Conservation (phyloP, 179 eudicot species). For the Patellifolia procumbens region DNA sequence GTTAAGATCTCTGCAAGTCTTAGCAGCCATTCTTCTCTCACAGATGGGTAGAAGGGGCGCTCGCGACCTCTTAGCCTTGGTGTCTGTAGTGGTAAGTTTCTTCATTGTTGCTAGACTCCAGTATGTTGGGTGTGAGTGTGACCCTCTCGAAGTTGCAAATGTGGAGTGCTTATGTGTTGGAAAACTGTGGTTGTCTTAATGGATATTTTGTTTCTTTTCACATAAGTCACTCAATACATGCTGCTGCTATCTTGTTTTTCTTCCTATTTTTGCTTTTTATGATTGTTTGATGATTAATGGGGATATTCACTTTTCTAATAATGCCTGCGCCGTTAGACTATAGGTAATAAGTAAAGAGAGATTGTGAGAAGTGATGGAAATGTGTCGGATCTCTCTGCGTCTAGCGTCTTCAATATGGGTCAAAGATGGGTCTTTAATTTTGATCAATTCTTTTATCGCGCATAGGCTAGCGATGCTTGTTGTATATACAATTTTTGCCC, state of each 20-base stretch:
- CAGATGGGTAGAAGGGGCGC: slow-evolving; percentile 87
- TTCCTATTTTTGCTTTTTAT: neutral
- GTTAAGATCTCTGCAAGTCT: slow-evolving; percentile 82
- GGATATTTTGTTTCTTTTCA: neutral
- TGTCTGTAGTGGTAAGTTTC: slow-evolving; percentile 70
- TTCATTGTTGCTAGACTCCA: slow-evolving; percentile 13
- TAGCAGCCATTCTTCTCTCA: slow-evolving; percentile 88
- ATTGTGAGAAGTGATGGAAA: no score
- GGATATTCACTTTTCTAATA: no score
- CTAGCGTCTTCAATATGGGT: no score
- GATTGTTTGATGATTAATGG: neutral
- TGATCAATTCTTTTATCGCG: no score
- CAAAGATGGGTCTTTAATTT: no score
- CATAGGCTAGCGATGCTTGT: no score
- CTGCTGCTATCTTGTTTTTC: neutral
- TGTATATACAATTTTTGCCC: no score
- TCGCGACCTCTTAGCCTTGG: slow-evolving; percentile 70
- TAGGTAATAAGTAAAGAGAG: no score
- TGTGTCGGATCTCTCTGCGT: no score
- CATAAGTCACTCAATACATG: neutral
- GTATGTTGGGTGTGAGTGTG: neutral
- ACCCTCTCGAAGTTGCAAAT: neutral
- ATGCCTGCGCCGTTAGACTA: no score
- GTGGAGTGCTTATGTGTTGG: neutral
- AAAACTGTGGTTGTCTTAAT: neutral